Conservation (phyloP, 768 basidiomycete species). For the Pleurotus pulmonarius region DNA sequence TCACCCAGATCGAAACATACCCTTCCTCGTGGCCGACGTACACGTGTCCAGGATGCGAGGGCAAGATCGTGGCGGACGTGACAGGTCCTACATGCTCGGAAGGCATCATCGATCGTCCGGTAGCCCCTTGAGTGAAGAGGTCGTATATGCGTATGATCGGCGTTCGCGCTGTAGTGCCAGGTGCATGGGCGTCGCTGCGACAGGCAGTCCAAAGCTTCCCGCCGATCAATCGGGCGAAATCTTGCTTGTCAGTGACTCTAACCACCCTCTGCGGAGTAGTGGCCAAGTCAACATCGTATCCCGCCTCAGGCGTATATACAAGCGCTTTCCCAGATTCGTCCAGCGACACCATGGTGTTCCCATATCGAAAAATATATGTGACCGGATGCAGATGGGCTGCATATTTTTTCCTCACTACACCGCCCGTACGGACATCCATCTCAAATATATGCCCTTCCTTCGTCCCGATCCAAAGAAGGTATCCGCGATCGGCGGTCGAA, state of each 20-base stretch:
- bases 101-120: constrained; percentile 53
- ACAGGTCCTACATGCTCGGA: constrained; percentile 78
- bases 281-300: constrained; percentile 41
- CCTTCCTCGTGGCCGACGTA: constrained; percentile 94
- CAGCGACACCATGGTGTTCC: constrained; percentile 67
- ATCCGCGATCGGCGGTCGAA: constrained; percentile 47
- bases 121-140: constrained; percentile 54
- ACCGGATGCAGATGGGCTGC: constrained; percentile 65
- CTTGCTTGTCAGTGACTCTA: constrained; percentile 77
- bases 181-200: constrained; percentile 46
- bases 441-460: constrained; percentile 88
- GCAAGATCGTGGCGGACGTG: constrained; percentile 74
- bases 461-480: constrained; percentile 81
- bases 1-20: constrained; percentile 77
- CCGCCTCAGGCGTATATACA: constrained; percentile 56
- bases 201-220: constrained; percentile 83
- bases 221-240: constrained; percentile 70
- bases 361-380: constrained; percentile 70
- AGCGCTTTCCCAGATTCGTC: constrained; percentile 86
- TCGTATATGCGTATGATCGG: constrained; percentile 85
- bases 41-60: constrained; percentile 59
- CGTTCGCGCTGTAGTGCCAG: constrained; percentile 35
- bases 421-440: constrained; percentile 65
- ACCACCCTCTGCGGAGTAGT: constrained; percentile 52
- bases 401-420: constrained; percentile 52